Conservation (phyloP, 768 basidiomycete genomes). For the Sutorius australiensis region DNA sequence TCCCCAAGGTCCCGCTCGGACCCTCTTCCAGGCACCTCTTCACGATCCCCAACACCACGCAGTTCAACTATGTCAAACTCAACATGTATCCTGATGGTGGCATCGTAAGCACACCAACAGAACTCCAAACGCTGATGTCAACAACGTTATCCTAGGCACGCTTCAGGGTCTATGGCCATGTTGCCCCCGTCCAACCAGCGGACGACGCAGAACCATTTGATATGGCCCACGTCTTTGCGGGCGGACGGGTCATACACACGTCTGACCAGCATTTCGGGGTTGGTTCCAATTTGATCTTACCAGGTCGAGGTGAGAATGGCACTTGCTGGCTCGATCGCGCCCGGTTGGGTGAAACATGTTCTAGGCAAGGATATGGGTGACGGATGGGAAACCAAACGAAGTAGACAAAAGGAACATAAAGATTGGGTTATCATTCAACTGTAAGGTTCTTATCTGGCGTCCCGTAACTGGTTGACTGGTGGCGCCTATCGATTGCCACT, state of each 20-base stretch:
- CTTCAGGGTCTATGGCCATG: constrained; percentile 86
- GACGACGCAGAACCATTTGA: constrained; percentile 58
- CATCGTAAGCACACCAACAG: constrained; percentile 49
- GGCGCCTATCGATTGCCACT: neutral
- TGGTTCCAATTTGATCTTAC: constrained; percentile 86
- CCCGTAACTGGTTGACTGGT: neutral
- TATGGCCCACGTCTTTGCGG: constrained; percentile 86
- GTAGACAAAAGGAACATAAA: constrained; percentile 70
- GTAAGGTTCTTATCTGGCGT: constrained; percentile 38
- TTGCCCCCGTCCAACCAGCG: constrained; percentile 58
- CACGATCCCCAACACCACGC: constrained; percentile 50
- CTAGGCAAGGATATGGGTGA: constrained; percentile 89
- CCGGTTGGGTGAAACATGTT: neutral
- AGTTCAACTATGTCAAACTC: constrained; percentile 80
- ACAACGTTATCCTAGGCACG: constrained; percentile 56
- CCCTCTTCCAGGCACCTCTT: constrained; percentile 91
- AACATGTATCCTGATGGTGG: constrained; percentile 98
- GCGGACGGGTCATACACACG: constrained; percentile 76
- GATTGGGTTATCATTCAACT: constrained; percentile 92
- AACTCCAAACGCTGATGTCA: neutral
- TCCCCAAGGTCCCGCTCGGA: constrained; percentile 72
- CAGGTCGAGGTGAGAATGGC: constrained; percentile 66
- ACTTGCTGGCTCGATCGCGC: neutral
- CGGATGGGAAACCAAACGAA: constrained; percentile 97
- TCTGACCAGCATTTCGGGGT: constrained; percentile 96